These are phyloP conservation scores for Gaertneriomyces semiglobifer DNA, from an alignment of 192 early-diverging fungal species.

Conservation along the genomic window DNA sequence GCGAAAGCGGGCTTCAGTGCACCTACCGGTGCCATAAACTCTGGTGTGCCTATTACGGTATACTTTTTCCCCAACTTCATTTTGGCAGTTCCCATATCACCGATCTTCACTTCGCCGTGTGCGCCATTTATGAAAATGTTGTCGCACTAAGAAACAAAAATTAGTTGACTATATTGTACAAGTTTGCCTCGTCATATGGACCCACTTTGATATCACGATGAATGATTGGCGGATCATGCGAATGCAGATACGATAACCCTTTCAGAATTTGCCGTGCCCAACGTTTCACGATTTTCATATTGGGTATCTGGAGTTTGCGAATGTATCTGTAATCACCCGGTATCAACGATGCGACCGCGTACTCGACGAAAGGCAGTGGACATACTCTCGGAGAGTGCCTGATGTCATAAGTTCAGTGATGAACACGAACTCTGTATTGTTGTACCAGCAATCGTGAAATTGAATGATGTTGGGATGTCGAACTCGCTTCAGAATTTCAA, in stretches of 20 bases:
- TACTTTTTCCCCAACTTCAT: conserved; percentile 85
- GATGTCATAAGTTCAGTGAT: conserved; percentile 84
- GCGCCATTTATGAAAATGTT: conserved; percentile 85
- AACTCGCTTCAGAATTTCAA: conserved; percentile 74
- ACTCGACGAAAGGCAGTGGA: background rate
- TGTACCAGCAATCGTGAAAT: conserved; percentile 74
- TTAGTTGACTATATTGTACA: background rate
- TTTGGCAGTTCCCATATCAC: conserved; percentile 81
- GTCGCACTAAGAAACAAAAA: conserved; percentile 50
- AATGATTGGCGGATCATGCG: conserved; percentile 73
- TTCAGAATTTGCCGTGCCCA: conserved; percentile 78
- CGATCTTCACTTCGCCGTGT: conserved; percentile 80
- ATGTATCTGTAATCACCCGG: conserved; percentile 50
- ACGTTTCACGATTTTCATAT: conserved; percentile 73
- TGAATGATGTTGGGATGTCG: conserved; percentile 81
- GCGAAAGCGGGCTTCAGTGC: background rate
- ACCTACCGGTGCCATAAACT: conserved; percentile 72
- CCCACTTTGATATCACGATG: conserved; percentile 72
- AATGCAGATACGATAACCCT: conserved; percentile 73
- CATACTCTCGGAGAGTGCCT: conserved; percentile 73
- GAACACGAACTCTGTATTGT: conserved; percentile 72
- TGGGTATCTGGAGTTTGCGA: conserved; percentile 66
- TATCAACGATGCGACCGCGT: background rate
- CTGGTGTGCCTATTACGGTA: conserved; percentile 80
- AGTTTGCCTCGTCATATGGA: background rate